These are phyloP conservation scores for Aspergillus diversus DNA, from an alignment of 495 filamentous ascomycete species.

Conservation along the genomic window DNA sequence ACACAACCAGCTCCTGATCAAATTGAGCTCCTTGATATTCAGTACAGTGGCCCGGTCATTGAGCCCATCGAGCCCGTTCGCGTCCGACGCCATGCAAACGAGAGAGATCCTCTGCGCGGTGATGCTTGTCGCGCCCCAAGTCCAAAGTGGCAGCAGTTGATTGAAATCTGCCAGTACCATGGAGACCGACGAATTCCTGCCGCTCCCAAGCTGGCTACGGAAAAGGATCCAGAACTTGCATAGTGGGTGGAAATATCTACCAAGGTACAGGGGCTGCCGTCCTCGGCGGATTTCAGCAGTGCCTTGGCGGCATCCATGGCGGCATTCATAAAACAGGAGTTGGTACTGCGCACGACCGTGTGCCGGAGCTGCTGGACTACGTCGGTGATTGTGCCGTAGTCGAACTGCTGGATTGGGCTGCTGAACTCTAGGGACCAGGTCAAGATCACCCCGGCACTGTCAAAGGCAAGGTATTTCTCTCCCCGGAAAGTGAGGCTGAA, in stretches of 20 bases:
- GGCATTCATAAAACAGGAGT: neutral
- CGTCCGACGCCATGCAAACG: neutral
- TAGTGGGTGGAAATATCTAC: neutral
- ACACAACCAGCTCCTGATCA: neutral
- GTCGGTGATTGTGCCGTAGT: constrained; percentile 2
- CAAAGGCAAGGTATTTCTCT: neutral
- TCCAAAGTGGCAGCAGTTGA: neutral
- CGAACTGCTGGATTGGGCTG: neutral
- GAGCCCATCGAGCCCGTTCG: neutral
- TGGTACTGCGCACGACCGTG: neutral
- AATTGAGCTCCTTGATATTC: neutral
- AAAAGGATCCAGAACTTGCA: neutral
- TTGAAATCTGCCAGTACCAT: neutral
- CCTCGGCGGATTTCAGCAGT: neutral
- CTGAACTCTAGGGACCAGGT: neutral
- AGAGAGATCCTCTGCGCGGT: no score
- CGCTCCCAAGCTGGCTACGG: neutral
- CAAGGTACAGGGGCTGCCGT: neutral
- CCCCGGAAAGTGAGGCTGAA: constrained; percentile 2
- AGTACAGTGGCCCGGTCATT: neutral
- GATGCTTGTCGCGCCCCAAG: no score
- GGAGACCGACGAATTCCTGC: neutral
- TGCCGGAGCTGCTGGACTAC: constrained; percentile 24
- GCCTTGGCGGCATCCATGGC: neutral
- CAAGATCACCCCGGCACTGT: neutral